A percentile compares a stretch with the other conserved stretches of the same genome.
phyloP scores from a whole-genome alignment of 2,329 filamentous ascomycete species.

The Didymella pomorum region DNA sequence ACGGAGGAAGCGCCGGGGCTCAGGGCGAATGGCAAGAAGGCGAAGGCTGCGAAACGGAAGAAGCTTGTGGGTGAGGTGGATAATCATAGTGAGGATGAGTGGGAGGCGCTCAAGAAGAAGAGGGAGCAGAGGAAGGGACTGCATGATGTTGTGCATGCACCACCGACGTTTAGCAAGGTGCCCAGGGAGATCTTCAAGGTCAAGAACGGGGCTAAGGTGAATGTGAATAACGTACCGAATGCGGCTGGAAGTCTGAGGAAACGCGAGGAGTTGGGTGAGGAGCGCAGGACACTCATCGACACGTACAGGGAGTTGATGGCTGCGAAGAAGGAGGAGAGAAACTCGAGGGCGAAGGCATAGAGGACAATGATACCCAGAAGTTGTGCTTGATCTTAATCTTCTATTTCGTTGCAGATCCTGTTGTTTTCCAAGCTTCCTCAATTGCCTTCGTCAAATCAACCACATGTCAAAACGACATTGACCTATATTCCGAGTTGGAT shows the following conservation, averaged over 20 bases:
- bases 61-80: conserved; percentile 60
- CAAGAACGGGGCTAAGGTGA: conserved; percentile 68
- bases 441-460: neutral
- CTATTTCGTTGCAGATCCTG: neutral
- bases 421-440: neutral
- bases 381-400: neutral
- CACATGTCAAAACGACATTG: neutral
- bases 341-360: conserved; percentile 6
- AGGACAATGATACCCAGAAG: conserved; percentile 8
- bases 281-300: conserved; percentile 75
- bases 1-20: conserved; percentile 63
- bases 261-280: conserved; percentile 75
- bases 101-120: conserved; percentile 72
- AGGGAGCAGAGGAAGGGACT: conserved; percentile 63
- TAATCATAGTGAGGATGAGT: conserved; percentile 75
- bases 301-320: conserved; percentile 75
- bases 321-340: conserved; percentile 31
- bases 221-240: conserved; percentile 74
- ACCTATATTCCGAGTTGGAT: neutral
- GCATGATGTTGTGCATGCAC: conserved; percentile 73
- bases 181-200: conserved; percentile 71
- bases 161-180: conserved; percentile 73
- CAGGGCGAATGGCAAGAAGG: conserved; percentile 54
- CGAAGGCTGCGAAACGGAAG: conserved; percentile 60
- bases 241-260: conserved; percentile 73